Conservation (phyloP, 1,284 basidiomycete species). For the Microbotryum intermedium region DNA sequence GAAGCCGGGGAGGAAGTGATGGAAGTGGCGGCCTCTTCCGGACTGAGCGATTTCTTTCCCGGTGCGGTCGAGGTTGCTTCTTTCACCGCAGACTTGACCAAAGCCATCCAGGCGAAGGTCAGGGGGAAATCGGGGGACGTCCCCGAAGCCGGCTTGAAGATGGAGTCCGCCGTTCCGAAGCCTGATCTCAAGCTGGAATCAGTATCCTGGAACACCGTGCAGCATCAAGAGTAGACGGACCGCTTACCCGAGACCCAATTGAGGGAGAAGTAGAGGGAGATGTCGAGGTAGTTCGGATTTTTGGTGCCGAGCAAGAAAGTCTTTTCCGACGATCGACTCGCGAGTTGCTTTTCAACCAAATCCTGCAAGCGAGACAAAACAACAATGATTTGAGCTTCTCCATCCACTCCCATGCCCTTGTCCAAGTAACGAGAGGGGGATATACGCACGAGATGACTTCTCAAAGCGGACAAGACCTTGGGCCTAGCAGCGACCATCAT, state of each 20-base stretch:
- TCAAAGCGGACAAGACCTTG: not conserved
- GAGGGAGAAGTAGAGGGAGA: constrained; percentile 16
- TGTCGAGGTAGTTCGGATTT: constrained; percentile 13
- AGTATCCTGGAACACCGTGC: too few relatives aligned
- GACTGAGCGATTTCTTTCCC: too few relatives aligned
- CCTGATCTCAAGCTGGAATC: too few relatives aligned
- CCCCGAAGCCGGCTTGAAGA: not conserved
- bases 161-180: constrained; percentile 3
- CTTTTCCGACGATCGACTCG: not conserved
- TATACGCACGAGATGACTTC: not conserved
- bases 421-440: not conserved
- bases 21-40: too few relatives aligned
- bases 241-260: constrained; percentile 6
- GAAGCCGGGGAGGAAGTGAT: too few relatives aligned
- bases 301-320: constrained; percentile 11
- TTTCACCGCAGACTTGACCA: not conserved
- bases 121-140: not conserved
- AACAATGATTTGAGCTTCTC: not conserved
- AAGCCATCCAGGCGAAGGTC: not conserved
- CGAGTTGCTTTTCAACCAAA: constrained; percentile 2
- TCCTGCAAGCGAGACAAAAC: not conserved
- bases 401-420: too few relatives aligned
- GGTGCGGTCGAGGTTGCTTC: not conserved
- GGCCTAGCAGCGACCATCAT: constrained; percentile 1
- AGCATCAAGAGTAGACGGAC: too few relatives aligned